phyloP scores from a whole-genome alignment of 164 flowering plant genomes.

The Piper betle region DNA sequence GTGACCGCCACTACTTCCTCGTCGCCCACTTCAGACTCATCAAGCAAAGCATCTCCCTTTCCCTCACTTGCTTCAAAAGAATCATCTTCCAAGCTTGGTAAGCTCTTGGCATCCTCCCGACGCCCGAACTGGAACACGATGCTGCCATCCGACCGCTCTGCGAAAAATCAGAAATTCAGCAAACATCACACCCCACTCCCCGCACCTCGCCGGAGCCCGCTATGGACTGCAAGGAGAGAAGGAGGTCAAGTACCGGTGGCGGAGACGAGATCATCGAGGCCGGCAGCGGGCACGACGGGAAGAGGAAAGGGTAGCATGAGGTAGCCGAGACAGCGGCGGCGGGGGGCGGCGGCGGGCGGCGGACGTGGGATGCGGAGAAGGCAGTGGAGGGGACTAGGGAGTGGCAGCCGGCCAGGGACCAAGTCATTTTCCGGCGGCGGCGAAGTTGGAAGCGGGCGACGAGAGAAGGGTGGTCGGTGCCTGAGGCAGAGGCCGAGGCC shows the following conservation, averaged over 20 bases:
- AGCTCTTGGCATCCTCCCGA: neutral
- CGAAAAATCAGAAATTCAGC: slow-evolving; percentile 5
- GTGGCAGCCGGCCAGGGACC: neutral
- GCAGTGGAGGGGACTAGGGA: neutral
- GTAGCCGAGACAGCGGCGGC: neutral
- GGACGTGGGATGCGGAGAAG: neutral
- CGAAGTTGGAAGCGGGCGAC: neutral
- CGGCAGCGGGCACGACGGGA: neutral
- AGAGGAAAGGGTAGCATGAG: neutral
- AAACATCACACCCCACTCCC: no score
- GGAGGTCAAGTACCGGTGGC: slow-evolving; percentile 3
- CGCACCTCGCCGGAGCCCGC: no score
- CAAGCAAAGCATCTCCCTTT: neutral
- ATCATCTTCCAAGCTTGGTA: neutral
- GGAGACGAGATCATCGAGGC: slow-evolving; percentile 1
- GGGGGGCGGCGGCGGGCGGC: neutral
- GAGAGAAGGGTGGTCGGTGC: neutral
- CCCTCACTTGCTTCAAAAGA: neutral
- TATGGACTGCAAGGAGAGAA: neutral
- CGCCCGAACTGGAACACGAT: slow-evolving; percentile 6
- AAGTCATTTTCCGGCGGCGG: neutral
- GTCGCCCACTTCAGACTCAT: neutral
- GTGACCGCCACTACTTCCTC: neutral
- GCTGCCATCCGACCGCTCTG: slow-evolving; percentile 9
- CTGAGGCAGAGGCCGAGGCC: no score